Evolutionary conservation across 345 rosid genomes (phyloP), one percentile per base, ranked within the genome.

Genomic region (Sonneratia caseolaris): DNA sequence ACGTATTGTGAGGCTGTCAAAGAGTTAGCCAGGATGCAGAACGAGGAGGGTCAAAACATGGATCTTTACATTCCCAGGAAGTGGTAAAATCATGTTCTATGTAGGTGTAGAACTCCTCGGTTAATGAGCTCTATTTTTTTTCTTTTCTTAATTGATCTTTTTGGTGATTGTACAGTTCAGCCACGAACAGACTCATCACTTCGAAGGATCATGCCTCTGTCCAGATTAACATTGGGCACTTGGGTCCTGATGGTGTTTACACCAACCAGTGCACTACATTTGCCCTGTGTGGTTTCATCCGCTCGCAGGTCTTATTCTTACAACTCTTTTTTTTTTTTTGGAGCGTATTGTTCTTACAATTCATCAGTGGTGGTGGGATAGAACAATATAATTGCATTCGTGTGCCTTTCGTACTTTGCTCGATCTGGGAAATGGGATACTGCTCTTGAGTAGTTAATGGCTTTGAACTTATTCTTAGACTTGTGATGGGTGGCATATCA

Each of bases 11-110:
- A 3, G 66, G 45, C 47, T 37, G n/a, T 40, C 21, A 36, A 51
- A 49, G 22, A 73, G 62, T 42, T 64, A 67, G 32, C 71, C 84
- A 90, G 83, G 84, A 92, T 95, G 99, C 96, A 95, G 86, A 95
- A 92, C 91, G 97, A 95, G 37, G 97, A 90, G 74, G 98, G 97
- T 10, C 83, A 86, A 4, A 78, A 81, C 77, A 91, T 90, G 76
- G 97, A 94, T 76, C 92, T 94, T 15, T 91, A 88, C 88, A 90
- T 88, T 81, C 97, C 97, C 21, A 87, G 98, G 75, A 94, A 94
- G 75, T 91, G 97, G 97, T 94, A 80, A 21, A 69, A 11, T 1
- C 13, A 36, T 64, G 24, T 2, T 36, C 3, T 4, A 66, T 12
- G 36, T 19, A 0, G 47, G 6, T 21, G 24, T 38, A n/a, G 32